Evolutionary conservation across 164 flowering plant genomes (phyloP).

Genomic region (Tetrastigma voinierianum): DNA sequence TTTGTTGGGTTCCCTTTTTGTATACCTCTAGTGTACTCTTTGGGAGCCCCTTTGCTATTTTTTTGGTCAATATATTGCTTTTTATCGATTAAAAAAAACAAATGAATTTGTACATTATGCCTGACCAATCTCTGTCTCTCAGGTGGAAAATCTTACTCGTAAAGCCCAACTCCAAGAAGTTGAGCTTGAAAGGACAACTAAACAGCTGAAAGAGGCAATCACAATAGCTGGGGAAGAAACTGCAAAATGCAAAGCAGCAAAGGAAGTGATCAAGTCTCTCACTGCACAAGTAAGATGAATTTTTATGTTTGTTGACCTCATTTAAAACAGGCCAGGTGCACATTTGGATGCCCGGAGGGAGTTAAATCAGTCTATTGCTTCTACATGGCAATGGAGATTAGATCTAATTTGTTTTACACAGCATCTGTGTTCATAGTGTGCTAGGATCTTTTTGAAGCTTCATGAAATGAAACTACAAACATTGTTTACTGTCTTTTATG

Average conservation of each 20-base stretch:
- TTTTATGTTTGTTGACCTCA: constrained; percentile 1
- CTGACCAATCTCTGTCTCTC: constrained; percentile 10
- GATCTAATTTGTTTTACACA: background rate
- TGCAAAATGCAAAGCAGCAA: constrained; percentile 94
- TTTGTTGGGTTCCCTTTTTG: too few relatives aligned
- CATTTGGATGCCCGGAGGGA: background rate
- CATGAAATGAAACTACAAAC: background rate
- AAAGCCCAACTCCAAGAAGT: constrained; percentile 83
- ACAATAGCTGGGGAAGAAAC: constrained; percentile 89
- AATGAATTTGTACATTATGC: constrained; percentile 1
- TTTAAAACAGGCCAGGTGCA: background rate
- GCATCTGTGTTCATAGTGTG: background rate
- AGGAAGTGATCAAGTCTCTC: constrained; percentile 95
- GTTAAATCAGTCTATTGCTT: background rate
- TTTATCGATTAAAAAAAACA: too few relatives aligned
- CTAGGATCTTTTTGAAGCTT: background rate
- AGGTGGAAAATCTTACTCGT: constrained; percentile 88
- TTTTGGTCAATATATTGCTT: too few relatives aligned
- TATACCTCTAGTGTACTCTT: too few relatives aligned
- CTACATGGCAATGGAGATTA: background rate
- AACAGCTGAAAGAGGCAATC: constrained; percentile 86
- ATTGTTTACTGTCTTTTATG: background rate
- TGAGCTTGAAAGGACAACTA: constrained; percentile 82
- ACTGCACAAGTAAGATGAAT: constrained; percentile 79
- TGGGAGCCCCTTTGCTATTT: too few relatives aligned